A percentile compares a stretch with the other conserved stretches of the same genome.
Evolutionary conservation across 306 rosid species (phyloP).

Genomic region (Vicia faba): DNA sequence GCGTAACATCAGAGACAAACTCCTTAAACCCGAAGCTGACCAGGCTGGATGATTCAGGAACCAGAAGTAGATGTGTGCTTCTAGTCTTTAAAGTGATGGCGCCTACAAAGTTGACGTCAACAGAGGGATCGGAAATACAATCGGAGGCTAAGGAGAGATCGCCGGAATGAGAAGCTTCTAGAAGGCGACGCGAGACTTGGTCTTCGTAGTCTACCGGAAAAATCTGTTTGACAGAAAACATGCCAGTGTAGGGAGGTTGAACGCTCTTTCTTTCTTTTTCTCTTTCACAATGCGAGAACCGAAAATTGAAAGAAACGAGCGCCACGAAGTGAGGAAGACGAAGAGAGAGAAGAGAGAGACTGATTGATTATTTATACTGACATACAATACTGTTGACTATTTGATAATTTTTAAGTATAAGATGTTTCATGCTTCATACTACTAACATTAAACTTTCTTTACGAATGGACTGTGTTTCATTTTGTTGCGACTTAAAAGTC

Average conservation of each 20-base stretch:
- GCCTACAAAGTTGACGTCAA: conserved; percentile 88
- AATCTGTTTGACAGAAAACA: conserved; percentile 78
- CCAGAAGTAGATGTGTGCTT: conserved; percentile 54
- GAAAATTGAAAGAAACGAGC: conserved; percentile 73
- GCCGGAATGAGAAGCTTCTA: conserved; percentile 75
- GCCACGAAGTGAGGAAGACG: conserved; percentile 40
- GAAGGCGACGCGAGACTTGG: conserved; percentile 75
- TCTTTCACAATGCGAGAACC: conserved; percentile 39
- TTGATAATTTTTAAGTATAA: no score
- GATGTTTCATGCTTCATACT: no score
- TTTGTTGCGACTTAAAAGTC: no score
- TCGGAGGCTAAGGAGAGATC: conserved; percentile 67
- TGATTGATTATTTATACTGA: background rate
- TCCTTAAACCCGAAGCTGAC: conserved; percentile 67
- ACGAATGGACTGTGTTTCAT: no score
- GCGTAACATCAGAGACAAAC: conserved; percentile 78
- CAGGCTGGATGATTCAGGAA: conserved; percentile 61
- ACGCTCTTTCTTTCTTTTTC: background rate
- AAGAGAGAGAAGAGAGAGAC: background rate
- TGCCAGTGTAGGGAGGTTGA: conserved; percentile 45
- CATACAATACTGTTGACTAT: no score
- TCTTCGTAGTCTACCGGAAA: conserved; percentile 84
- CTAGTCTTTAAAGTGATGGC: conserved; percentile 60
- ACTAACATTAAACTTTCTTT: no score
- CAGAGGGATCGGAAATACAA: conserved; percentile 70